Evolutionary conservation across 192 early-diverging fungal species (phyloP).

Genomic region (Ramicandelaber brevisporus): DNA sequence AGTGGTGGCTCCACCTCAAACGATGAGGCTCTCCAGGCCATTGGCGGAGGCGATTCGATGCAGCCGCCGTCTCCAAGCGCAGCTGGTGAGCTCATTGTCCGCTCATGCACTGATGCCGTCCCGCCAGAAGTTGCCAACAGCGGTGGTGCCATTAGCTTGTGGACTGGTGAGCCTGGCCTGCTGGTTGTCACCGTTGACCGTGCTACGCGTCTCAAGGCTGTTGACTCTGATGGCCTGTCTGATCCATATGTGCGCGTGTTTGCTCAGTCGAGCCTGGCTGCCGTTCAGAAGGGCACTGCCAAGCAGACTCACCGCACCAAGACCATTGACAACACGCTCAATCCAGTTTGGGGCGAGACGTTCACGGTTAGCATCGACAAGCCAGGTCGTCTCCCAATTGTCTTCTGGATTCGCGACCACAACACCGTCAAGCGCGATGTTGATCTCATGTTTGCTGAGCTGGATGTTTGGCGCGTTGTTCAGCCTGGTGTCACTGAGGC

Average conservation of each 20-base stretch:
- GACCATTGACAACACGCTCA: constrained; percentile 52
- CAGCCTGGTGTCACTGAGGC: no score
- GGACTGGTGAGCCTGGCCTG: no score
- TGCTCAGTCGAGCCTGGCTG: constrained; percentile 27
- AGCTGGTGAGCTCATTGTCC: constrained; percentile 4
- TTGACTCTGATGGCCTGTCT: constrained; percentile 36
- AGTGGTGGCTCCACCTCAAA: constrained; percentile 13
- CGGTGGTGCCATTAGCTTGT: constrained; percentile 8
- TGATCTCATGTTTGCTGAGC: constrained; percentile 29
- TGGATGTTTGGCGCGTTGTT: constrained; percentile 28
- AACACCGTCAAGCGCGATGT: constrained; percentile 33
- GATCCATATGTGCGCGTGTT: constrained; percentile 79
- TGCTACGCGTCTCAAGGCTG: constrained; percentile 22
- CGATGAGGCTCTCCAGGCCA: constrained; percentile 6
- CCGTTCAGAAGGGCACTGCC: constrained; percentile 37
- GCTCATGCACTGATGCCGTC: constrained; percentile 12
- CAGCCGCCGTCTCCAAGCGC: not conserved
- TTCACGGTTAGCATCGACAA: constrained; percentile 20
- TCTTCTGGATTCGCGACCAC: constrained; percentile 38
- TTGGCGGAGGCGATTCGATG: not conserved
- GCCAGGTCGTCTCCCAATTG: constrained; percentile 12
- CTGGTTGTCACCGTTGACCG: constrained; percentile 13
- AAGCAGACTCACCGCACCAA: constrained; percentile 49
- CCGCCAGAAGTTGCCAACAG: constrained; percentile 18
- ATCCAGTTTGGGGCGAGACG: constrained; percentile 82